phyloP scores from a whole-genome alignment of 495 filamentous ascomycete genomes.

The Hyaloscypha hepaticicola region DNA sequence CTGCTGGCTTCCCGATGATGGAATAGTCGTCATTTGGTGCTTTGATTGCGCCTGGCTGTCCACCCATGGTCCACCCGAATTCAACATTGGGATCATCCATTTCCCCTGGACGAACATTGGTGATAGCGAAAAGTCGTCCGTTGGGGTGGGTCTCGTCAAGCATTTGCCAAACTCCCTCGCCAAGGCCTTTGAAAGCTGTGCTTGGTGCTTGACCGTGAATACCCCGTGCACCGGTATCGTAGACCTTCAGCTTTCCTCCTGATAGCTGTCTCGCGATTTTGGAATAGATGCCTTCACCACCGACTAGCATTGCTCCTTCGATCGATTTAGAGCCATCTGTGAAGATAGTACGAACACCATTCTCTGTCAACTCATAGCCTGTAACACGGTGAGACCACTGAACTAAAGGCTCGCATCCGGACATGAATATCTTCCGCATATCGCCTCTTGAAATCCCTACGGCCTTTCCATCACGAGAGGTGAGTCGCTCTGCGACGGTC shows the following conservation, averaged over 20 bases:
- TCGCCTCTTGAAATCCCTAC: constrained; percentile 52
- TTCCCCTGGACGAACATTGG: constrained; percentile 53
- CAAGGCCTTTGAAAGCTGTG: constrained; percentile 51
- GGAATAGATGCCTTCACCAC: constrained; percentile 54
- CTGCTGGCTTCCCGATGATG: constrained; percentile 48
- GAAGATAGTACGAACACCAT: constrained; percentile 47
- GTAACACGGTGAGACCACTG: constrained; percentile 47
- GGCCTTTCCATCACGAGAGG: constrained; percentile 47
- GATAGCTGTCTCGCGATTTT: constrained; percentile 51
- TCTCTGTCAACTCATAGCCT: constrained; percentile 45
- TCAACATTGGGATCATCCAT: constrained; percentile 51
- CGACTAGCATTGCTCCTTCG: constrained; percentile 49
- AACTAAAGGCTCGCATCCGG: constrained; percentile 45
- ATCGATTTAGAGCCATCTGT: constrained; percentile 49
- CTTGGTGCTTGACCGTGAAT: constrained; percentile 56
- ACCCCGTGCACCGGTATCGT: constrained; percentile 52
- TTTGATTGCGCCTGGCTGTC: constrained; percentile 48
- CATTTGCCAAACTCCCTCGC: constrained; percentile 51
- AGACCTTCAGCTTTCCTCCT: constrained; percentile 47
- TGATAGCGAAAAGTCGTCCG: constrained; percentile 48
- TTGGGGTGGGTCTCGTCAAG: constrained; percentile 39
- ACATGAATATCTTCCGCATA: constrained; percentile 48
- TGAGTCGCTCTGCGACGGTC: constrained; percentile 26
- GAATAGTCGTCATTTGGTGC: constrained; percentile 51
- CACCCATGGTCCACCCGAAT: constrained; percentile 58